These are phyloP conservation scores for Trichosporon asahii DNA, from an alignment of 1,284 basidiomycete genomes.

Conservation along the genomic window DNA sequence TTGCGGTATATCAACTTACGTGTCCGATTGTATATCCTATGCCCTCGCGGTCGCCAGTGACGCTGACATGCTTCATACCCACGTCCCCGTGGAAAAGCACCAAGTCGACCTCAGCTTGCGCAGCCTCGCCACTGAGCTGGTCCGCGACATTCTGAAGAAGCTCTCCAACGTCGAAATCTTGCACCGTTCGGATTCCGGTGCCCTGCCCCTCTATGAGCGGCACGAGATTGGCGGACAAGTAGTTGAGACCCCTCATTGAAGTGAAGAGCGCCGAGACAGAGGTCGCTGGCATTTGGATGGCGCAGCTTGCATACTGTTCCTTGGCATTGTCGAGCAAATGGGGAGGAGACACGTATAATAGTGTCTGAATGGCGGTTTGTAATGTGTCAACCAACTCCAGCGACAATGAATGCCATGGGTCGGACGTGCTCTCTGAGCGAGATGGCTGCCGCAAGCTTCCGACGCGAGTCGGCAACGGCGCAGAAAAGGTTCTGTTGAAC, in stretches of 20 bases:
- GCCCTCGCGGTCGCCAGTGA: conserved; percentile 78
- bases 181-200: conserved; percentile 18
- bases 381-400: conserved; percentile 81
- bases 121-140: conserved; percentile 75
- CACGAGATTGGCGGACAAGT: conserved; percentile 70
- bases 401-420: conserved; percentile 36
- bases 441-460: conserved; percentile 35
- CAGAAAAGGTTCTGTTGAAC: conserved; percentile 39
- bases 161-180: conserved; percentile 64
- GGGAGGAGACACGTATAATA: conserved; percentile 78
- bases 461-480: conserved; percentile 36
- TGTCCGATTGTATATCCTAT: conserved; percentile 74
- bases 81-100: conserved; percentile 84
- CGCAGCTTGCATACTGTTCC: conserved; percentile 82
- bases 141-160: conserved; percentile 74
- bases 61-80: conserved; percentile 74
- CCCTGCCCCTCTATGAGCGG: conserved; percentile 32
- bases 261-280: conserved; percentile 83
- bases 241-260: conserved; percentile 85
- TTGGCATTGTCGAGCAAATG: conserved; percentile 87
- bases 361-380: conserved; percentile 80
- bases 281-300: conserved; percentile 75
- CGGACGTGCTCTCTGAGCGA: conserved; percentile 12
- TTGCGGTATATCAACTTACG: conserved; percentile 58
- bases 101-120: conserved; percentile 75